Conservation (phyloP, 805 yeast species). For the Wickerhamomyces ciferrii region DNA sequence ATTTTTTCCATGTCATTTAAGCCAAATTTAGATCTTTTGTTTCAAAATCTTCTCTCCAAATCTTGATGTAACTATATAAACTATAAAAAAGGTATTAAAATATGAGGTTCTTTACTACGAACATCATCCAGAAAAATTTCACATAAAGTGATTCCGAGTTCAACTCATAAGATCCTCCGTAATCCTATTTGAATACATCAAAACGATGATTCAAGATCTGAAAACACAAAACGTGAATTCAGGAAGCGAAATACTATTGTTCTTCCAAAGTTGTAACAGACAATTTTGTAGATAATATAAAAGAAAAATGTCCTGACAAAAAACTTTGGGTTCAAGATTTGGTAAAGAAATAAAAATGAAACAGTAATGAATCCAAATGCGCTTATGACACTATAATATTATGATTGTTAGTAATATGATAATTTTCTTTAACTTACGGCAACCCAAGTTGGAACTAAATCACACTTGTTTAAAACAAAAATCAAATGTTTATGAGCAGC, state of each 20-base stretch:
- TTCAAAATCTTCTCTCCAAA: neutral
- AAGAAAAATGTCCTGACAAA: conserved; percentile 67
- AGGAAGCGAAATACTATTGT: conserved; percentile 53
- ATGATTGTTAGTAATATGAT: neutral
- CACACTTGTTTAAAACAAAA: conserved; percentile 94
- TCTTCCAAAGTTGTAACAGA: conserved; percentile 99
- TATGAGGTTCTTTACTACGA: conserved; percentile 94
- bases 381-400: neutral
- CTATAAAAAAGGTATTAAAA: conserved; percentile 15
- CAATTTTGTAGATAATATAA: conserved; percentile 41
- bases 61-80: neutral
- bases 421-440: conserved; percentile 72
- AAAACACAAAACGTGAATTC: conserved; percentile 42
- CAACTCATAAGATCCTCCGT: conserved; percentile 68
- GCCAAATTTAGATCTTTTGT: too few species aligned
- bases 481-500: conserved; percentile 96
- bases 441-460: conserved; percentile 98
- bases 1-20: too few species aligned
- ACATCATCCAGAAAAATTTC: conserved; percentile 30
- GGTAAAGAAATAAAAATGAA: neutral
- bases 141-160: conserved; percentile 32
- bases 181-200: conserved; percentile 22
- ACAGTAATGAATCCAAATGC: neutral
- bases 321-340: conserved; percentile 60
- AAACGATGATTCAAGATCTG: conserved; percentile 24